Percentiles rank a stretch among this genome's conserved stretches.
These are phyloP conservation scores for Calycina marina DNA, from an alignment of 2,329 filamentous ascomycete species.

Conservation along the genomic window DNA sequence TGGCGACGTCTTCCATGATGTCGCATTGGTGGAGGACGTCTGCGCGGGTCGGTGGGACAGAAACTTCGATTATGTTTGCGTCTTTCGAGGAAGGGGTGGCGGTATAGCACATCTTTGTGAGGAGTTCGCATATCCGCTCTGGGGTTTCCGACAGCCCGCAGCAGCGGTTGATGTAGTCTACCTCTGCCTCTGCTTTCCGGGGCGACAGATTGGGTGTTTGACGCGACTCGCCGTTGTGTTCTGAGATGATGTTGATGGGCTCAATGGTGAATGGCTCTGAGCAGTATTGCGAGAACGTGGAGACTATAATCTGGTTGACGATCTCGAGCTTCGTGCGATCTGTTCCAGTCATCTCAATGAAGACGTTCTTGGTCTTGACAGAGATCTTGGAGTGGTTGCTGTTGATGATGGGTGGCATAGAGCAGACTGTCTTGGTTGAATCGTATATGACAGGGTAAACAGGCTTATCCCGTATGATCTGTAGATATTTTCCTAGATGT, in stretches of 20 bases:
- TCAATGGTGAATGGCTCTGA: slow-evolving; percentile 83
- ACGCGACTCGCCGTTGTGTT: slow-evolving; percentile 75
- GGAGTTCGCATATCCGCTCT: slow-evolving; percentile 60
- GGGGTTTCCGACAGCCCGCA: slow-evolving; percentile 68
- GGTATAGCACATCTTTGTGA: slow-evolving; percentile 80
- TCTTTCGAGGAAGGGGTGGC: slow-evolving; percentile 60
- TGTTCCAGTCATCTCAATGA: slow-evolving; percentile 93
- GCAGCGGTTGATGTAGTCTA: slow-evolving; percentile 88
- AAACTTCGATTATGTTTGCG: slow-evolving; percentile 61
- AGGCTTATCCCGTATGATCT: slow-evolving; percentile 86
- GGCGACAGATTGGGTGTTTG: slow-evolving; percentile 70
- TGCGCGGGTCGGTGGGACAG: slow-evolving; percentile 76
- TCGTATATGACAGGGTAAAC: slow-evolving; percentile 96
- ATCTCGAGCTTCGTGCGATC: slow-evolving; percentile 95
- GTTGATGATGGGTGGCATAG: slow-evolving; percentile 95
- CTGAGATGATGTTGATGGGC: slow-evolving; percentile 80
- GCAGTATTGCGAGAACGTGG: slow-evolving; percentile 94
- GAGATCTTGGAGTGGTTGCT: slow-evolving; percentile 94
- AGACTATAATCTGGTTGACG: slow-evolving; percentile 85
- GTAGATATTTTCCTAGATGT: slow-evolving; percentile 76
- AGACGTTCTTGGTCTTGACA: slow-evolving; percentile 77
- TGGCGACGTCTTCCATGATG: slow-evolving; percentile 96
- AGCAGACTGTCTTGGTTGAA: slow-evolving; percentile 73
- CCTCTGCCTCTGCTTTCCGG: slow-evolving; percentile 63
- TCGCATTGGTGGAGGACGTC: slow-evolving; percentile 95